Evolutionary conservation across 305 asterid genomes (phyloP).

Genomic region (Rubia tinctorum): DNA sequence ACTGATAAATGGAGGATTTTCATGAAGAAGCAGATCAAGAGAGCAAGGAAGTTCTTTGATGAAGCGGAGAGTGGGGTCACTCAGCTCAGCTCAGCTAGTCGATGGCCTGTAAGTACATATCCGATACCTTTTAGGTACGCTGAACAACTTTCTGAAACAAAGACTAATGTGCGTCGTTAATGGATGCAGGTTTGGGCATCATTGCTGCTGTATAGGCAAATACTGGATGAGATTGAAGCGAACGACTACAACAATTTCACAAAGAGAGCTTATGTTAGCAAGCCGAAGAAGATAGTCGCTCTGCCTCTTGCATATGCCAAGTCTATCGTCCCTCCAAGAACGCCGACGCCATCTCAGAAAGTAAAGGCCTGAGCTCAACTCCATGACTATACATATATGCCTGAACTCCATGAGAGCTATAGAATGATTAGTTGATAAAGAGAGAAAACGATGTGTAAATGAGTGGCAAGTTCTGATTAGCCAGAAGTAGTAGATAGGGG

Average conservation of each 20-base stretch:
- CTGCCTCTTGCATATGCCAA: conserved; percentile 88
- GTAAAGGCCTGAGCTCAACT: conserved; percentile 26
- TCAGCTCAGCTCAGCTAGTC: conserved; percentile 86
- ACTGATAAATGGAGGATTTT: conserved; percentile 90
- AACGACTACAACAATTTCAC: conserved; percentile 97
- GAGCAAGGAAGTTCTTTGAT: conserved; percentile 89
- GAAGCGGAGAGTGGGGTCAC: conserved; percentile 85
- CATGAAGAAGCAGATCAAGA: conserved; percentile 84
- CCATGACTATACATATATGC: background rate
- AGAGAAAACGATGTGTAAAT: conserved; percentile 37
- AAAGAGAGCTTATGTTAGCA: conserved; percentile 81
- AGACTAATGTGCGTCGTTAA: background rate
- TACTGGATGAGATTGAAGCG: conserved; percentile 90
- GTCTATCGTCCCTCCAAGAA: conserved; percentile 55
- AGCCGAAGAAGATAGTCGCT: conserved; percentile 74
- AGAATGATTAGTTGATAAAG: conserved; percentile 20
- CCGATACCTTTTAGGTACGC: background rate
- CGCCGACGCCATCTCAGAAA: conserved; percentile 20
- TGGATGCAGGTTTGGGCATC: conserved; percentile 81
- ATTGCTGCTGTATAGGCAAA: conserved; percentile 65
- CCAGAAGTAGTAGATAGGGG: conserved; percentile 18
- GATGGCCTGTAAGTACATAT: conserved; percentile 85
- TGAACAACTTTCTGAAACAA: background rate
- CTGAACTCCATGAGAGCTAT: conserved; percentile 9
- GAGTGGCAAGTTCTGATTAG: conserved; percentile 18